phyloP scores from a whole-genome alignment of 805 yeast species.

The Saccharomycopsis malanga region DNA sequence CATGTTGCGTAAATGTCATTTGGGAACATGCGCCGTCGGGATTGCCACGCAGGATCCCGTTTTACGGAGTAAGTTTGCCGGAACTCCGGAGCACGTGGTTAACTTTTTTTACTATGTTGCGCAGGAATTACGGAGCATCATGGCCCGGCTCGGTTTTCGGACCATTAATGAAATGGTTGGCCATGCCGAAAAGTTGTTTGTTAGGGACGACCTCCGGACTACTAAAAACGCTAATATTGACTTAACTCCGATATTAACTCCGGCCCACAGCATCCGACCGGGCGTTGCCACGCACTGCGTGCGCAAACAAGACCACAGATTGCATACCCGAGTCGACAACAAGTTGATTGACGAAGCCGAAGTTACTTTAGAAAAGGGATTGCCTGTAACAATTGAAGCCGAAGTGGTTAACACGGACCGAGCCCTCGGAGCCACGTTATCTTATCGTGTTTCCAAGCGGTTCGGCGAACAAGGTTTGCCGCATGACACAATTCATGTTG shows the following conservation, averaged over 20 bases:
- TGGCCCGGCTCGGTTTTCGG: conserved; percentile 94
- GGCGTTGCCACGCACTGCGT: conserved; percentile 93
- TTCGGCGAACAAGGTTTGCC: conserved; percentile 94
- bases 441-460: conserved; percentile 86
- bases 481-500: conserved; percentile 91
- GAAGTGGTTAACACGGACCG: conserved; percentile 94
- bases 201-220: conserved; percentile 77
- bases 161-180: conserved; percentile 98
- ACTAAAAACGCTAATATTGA: conserved; percentile 90
- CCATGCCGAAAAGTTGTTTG: conserved; percentile 82
- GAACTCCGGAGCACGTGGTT: conserved; percentile 97
- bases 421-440: conserved; percentile 89
- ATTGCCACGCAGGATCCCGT: conserved; percentile 98
- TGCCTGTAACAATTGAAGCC: conserved; percentile 90
- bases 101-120: conserved; percentile 94
- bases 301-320: conserved; percentile 87
- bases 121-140: conserved; percentile 81
- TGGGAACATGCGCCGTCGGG: conserved; percentile 95
- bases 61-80: conserved; percentile 82
- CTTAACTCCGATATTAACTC: conserved; percentile 88
- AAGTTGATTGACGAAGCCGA: conserved; percentile 95
- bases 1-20: conserved; percentile 91
- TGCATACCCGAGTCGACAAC: conserved; percentile 91
- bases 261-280: conserved; percentile 93
- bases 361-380: conserved; percentile 89